A percentile compares a stretch with the other conserved stretches of the same genome.
Conservation (phyloP, 2,329 filamentous ascomycete species). For the Pseudogymnoascus sp. region DNA sequence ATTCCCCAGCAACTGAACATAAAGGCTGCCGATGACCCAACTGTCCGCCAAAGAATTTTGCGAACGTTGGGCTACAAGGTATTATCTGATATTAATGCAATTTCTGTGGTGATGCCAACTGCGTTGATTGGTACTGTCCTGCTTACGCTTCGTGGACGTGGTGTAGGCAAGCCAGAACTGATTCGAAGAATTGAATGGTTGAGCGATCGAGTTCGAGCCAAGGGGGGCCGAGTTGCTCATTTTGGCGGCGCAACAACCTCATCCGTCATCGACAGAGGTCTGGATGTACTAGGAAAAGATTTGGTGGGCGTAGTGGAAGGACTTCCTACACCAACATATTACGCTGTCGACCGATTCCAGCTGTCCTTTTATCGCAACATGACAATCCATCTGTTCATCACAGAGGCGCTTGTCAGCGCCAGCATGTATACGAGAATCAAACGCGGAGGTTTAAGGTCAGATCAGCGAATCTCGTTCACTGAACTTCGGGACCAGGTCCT, state of each 20-base stretch:
- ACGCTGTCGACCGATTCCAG: slow-evolving; percentile 92
- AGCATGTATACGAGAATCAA: slow-evolving; percentile 90
- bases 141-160: slow-evolving; percentile 80
- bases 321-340: slow-evolving; percentile 84
- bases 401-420: slow-evolving; percentile 81
- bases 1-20: slow-evolving; percentile 40
- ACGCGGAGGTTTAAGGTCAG: slow-evolving; percentile 72
- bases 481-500: slow-evolving; percentile 71
- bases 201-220: slow-evolving; percentile 67
- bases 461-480: slow-evolving; percentile 68
- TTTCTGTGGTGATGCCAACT: slow-evolving; percentile 97
- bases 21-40: slow-evolving; percentile 33
- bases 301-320: slow-evolving; percentile 74
- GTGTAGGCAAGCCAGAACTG: slow-evolving; percentile 80
- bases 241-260: slow-evolving; percentile 74
- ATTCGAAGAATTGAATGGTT: slow-evolving; percentile 87
- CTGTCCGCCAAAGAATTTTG: slow-evolving; percentile 54
- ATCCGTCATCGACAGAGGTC: slow-evolving; percentile 76
- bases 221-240: slow-evolving; percentile 88
- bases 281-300: slow-evolving; percentile 85
- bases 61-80: slow-evolving; percentile 88
- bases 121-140: slow-evolving; percentile 91
- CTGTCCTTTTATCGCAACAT: slow-evolving; percentile 98
- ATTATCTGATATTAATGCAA: slow-evolving; percentile 86
- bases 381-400: slow-evolving; percentile 97